Evolutionary conservation across 2,329 filamentous ascomycete genomes (phyloP).

Genomic region (Ceratocystis eucalypticola): DNA sequence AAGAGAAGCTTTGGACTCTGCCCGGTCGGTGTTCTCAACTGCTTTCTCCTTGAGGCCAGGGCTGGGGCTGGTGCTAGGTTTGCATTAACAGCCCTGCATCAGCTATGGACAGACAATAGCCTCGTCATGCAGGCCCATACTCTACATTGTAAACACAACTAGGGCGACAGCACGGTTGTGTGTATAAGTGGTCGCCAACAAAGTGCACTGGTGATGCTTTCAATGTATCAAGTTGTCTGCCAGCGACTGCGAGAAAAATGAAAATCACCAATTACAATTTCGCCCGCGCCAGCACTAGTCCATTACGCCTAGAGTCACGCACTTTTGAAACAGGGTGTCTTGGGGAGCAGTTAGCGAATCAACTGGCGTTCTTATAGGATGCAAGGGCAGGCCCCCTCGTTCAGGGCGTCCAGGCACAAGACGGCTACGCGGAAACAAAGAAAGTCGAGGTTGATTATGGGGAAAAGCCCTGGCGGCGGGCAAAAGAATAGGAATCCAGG

Average conservation of each 20-base stretch:
- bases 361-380: constrained; percentile 5
- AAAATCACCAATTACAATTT: background rate
- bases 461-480: background rate
- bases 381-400: background rate
- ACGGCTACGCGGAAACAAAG: background rate
- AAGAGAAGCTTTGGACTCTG: no score
- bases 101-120: no score
- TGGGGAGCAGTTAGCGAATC: constrained; percentile 5
- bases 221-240: background rate
- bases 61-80: no score
- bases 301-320: background rate
- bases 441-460: background rate
- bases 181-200: no score
- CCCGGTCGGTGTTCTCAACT: no score
- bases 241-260: background rate
- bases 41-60: no score
- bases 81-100: no score
- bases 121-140: no score
- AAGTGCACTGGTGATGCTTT: no score
- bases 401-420: background rate
- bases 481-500: no score
- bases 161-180: no score
- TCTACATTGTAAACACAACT: no score
- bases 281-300: background rate
- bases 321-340: constrained; percentile 10